Percentiles rank a stretch among this genome's conserved stretches.
Conservation (phyloP, 306 rosid species). For the Cicer yamashitae region DNA sequence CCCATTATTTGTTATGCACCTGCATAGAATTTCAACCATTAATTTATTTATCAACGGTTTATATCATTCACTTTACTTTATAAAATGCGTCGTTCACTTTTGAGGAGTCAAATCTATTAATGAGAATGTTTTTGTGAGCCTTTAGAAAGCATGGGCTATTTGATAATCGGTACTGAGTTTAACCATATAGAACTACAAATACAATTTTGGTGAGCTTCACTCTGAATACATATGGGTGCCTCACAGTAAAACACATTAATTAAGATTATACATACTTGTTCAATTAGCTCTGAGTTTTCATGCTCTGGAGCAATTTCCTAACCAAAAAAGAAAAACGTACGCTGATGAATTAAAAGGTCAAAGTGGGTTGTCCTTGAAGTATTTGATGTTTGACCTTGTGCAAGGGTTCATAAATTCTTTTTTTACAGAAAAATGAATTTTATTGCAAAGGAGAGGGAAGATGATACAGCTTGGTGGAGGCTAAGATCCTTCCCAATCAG, state of each 20-base stretch:
- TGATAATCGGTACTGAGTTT: neutral
- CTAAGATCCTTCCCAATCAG: neutral
- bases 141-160: neutral
- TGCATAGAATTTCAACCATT: neutral
- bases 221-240: neutral
- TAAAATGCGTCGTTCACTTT: neutral
- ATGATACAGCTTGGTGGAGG: neutral
- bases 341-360: slow-evolving; percentile 12
- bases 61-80: neutral
- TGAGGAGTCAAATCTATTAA: neutral
- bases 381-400: slow-evolving; percentile 30
- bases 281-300: neutral
- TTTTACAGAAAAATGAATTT: neutral
- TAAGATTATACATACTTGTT: neutral
- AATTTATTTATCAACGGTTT: neutral
- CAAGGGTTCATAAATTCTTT: neutral
- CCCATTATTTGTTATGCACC: neutral
- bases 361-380: slow-evolving; percentile 21
- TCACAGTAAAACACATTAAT: neutral
- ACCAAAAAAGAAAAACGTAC: neutral
- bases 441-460: neutral
- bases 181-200: neutral
- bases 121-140: neutral
- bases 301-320: neutral
- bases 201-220: slow-evolving; percentile 3